Evolutionary conservation across 2,329 filamentous ascomycete genomes (phyloP).

Genomic region (Cryphonectria carpinicola): DNA sequence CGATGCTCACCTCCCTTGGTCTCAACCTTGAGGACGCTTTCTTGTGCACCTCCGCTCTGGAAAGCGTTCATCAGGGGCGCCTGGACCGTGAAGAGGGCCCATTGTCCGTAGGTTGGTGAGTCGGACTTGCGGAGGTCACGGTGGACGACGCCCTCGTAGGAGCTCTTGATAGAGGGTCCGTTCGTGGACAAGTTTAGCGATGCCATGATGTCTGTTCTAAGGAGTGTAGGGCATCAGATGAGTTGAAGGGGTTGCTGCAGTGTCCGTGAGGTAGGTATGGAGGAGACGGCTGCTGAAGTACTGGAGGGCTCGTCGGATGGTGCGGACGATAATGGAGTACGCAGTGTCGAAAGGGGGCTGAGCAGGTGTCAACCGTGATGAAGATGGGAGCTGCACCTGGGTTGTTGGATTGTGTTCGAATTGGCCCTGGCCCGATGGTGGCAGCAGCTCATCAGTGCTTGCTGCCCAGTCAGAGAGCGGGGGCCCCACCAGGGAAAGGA

Average conservation of each 20-base stretch:
- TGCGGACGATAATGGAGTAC: conserved; percentile 4
- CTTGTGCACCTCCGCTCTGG: conserved; percentile 82
- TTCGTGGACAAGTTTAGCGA: conserved; percentile 80
- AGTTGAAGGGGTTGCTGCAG: conserved; percentile 14
- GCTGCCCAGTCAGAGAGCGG: conserved; percentile 23
- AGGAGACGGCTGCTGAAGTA: conserved; percentile 18
- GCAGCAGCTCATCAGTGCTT: conserved; percentile 22
- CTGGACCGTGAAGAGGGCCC: conserved; percentile 92
- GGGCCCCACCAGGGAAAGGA: conserved; percentile 28
- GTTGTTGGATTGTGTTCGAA: conserved; percentile 6
- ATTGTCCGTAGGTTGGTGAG: conserved; percentile 86
- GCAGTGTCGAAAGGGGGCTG: conserved; percentile 25
- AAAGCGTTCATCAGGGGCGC: conserved; percentile 92
- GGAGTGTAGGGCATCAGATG: conserved; percentile 25
- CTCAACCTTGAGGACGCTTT: conserved; percentile 95
- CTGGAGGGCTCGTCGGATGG: neutral
- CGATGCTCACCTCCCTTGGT: conserved; percentile 73
- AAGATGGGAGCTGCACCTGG: conserved; percentile 15
- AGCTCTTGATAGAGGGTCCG: conserved; percentile 82
- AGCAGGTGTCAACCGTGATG: conserved; percentile 27
- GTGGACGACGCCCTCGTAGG: conserved; percentile 66
- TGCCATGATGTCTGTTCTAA: conserved; percentile 60
- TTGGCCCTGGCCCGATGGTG: conserved; percentile 13
- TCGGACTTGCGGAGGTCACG: conserved; percentile 54
- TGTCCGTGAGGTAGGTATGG: conserved; percentile 1